These are phyloP conservation scores for Penicillium sclerotiorum DNA, from an alignment of 2,329 filamentous ascomycete genomes.

Conservation along the genomic window DNA sequence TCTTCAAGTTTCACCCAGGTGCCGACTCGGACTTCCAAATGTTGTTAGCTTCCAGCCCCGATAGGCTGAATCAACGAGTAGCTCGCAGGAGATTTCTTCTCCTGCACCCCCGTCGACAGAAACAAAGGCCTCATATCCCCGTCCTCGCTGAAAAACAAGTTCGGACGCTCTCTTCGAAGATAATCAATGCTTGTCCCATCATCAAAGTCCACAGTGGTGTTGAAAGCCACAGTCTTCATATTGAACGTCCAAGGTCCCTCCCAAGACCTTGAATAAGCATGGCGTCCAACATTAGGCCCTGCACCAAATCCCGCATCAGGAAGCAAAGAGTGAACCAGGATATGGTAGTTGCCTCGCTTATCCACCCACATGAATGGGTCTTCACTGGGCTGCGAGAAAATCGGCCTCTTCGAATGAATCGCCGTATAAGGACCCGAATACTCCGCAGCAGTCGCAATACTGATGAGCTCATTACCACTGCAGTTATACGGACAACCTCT, in stretches of 20 bases:
- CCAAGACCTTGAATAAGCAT: conserved; percentile 34
- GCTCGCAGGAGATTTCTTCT: conserved; percentile 36
- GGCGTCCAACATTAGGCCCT: conserved; percentile 31
- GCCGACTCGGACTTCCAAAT: neutral
- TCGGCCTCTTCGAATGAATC: conserved; percentile 14
- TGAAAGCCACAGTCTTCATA: conserved; percentile 33
- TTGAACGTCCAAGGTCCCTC: conserved; percentile 38
- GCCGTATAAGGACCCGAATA: conserved; percentile 17
- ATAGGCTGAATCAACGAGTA: conserved; percentile 50
- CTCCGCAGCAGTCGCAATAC: conserved; percentile 15
- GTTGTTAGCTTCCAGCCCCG: conserved; percentile 13
- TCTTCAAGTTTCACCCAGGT: neutral
- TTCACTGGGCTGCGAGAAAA: conserved; percentile 29
- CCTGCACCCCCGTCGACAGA: conserved; percentile 52
- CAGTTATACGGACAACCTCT: conserved; percentile 18
- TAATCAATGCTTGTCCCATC: conserved; percentile 46
- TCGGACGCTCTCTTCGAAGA: conserved; percentile 52
- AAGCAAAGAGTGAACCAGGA: conserved; percentile 39
- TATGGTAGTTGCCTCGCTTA: conserved; percentile 39
- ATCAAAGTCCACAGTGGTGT: conserved; percentile 32
- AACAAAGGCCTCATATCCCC: conserved; percentile 52
- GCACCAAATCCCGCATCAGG: conserved; percentile 23
- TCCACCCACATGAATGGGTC: conserved; percentile 42
- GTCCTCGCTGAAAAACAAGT: conserved; percentile 54
- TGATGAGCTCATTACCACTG: conserved; percentile 12